Evolutionary conservation across 116 monocot species (phyloP), one percentile per base, ranked within the genome.

Genomic region (Dioscorea cayenensis): DNA sequence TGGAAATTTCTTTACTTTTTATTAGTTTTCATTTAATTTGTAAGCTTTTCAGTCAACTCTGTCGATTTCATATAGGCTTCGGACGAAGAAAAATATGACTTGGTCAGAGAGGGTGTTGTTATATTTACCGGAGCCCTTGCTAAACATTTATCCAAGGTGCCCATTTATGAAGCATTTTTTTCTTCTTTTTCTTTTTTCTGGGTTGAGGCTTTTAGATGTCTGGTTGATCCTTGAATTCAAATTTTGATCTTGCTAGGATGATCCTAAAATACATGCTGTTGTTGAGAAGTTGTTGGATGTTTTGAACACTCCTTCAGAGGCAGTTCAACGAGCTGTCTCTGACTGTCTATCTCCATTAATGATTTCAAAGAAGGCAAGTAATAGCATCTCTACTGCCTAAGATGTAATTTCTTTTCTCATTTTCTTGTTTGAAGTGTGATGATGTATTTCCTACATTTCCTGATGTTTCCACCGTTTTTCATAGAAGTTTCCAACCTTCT

Each of bases 281-380:
- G 75, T 97, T 66, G 97, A 97, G 63, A 97, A 93, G 79, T 71
- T 97, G 71, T 80, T 97, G 75, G 94, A 90, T 74, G 97, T 97
- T 63, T 73, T 97, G 64, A 93, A 97, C 73, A 97, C 97, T 62
- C 97, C 97, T 58, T 97, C 97, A 18, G 97, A 97, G 77, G 90
- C 97, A n/a, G 97, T 93, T 72, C 97, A 97, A 76, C 82, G 97
- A 49, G 97, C 97, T 70, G 97, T 97, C 36, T 97, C 97, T 49
- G 90, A 88, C 66, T 97, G 97, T 81, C 83, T 97, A 67, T 90
- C 97, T 70, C 97, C 97, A 20, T 77, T 97, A 50, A 94, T 97
- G 97, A 74, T 63, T 23, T 90, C 94, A 63, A 86, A 93, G 67
- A 78, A 90, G 79, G 94, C 87, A 81, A 36, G 71, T 10, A 28